Base-by-base conservation (phyloP, 495 filamentous ascomycete species). In the Aspergillus heteromorphus region DNA sequence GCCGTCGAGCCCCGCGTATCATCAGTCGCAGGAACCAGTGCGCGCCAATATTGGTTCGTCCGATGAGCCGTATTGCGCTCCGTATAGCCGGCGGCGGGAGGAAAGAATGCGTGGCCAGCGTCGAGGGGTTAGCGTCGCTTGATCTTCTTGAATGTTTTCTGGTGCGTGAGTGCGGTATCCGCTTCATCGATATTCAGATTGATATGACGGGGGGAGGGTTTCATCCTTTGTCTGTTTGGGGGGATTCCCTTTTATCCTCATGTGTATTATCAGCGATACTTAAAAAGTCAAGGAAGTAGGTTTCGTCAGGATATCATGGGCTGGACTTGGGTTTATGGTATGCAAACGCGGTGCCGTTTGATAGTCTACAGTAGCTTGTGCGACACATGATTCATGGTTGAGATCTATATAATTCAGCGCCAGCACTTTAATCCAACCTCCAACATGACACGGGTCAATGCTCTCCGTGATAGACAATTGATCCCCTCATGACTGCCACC, bases 21-120 rank as follows among this genome's bases (percentile, higher is more conserved):
- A 73, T 56, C 69, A 60, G 20, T 70, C 69, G 43, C 73, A 73
- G 55, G 74, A 77, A 38, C 59, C 71, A 0, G 65, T 74, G 3
- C 62, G 74, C 27, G 71, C 67, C 16, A 75, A 64, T 50, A 69
- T 77, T 38, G 74, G 74, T 0, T 75, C 72, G 10, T 62, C 72
- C 3, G 73, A 77, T 57, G 74, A 77, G 53, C 74, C 74, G 41
- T 75, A 71, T 48, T 77, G 65, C 49, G 73, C 69, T 31, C 69
- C 68, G 23, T 77, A 77, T 67, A 77, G 70, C 63, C 71, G 69
- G 14, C 55, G 74, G 50, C 53, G 74, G 16, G 74, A 77, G 49
- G 67, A 73, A 51, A 66, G 74, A 57, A 65, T 72, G 69, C 61
- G 74, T 27, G 66, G 68, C 5, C 70, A 72, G 54, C 58, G 66